phyloP scores from a whole-genome alignment of 345 rosid genomes.

The Geranium brycei region DNA sequence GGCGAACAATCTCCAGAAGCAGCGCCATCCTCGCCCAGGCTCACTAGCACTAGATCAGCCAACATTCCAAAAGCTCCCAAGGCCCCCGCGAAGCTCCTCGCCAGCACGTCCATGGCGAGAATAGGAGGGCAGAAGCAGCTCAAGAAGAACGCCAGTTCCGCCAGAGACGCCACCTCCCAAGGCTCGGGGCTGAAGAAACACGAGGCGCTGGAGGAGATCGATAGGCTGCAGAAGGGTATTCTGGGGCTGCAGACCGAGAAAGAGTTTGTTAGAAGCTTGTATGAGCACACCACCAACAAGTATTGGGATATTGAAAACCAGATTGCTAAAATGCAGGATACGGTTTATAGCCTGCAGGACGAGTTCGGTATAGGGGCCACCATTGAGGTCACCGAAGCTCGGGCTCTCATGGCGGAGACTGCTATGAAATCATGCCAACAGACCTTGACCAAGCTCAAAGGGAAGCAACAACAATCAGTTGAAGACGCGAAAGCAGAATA shows the following conservation, averaged over 20 bases:
- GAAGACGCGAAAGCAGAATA: conserved; percentile 40
- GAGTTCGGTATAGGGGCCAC: conserved; percentile 50
- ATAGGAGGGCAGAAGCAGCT: conserved; percentile 26
- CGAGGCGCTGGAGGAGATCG: conserved; percentile 53
- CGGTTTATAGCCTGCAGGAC: conserved; percentile 49
- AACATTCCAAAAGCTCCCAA: conserved; percentile 34
- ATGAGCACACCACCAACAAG: conserved; percentile 34
- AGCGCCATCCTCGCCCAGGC: background rate
- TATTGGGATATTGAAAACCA: conserved; percentile 46
- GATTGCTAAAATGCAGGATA: conserved; percentile 48
- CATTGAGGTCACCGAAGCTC: conserved; percentile 63
- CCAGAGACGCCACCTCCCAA: conserved; percentile 14
- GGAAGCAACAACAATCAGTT: conserved; percentile 38
- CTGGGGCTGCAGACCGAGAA: conserved; percentile 58
- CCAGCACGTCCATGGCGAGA: conserved; percentile 21
- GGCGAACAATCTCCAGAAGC: conserved; percentile 17
- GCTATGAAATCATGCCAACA: conserved; percentile 66
- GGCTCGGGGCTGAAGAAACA: conserved; percentile 41
- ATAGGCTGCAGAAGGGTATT: conserved; percentile 58
- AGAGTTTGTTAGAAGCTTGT: conserved; percentile 58
- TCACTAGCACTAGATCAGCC: too few relatives aligned
- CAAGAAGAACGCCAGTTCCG: conserved; percentile 16
- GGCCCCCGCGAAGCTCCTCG: conserved; percentile 33
- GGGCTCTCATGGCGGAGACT: conserved; percentile 54
- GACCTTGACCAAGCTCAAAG: conserved; percentile 42